phyloP scores from a whole-genome alignment of 352 stramenopile genomes.

The Globisporangium nodosum region DNA sequence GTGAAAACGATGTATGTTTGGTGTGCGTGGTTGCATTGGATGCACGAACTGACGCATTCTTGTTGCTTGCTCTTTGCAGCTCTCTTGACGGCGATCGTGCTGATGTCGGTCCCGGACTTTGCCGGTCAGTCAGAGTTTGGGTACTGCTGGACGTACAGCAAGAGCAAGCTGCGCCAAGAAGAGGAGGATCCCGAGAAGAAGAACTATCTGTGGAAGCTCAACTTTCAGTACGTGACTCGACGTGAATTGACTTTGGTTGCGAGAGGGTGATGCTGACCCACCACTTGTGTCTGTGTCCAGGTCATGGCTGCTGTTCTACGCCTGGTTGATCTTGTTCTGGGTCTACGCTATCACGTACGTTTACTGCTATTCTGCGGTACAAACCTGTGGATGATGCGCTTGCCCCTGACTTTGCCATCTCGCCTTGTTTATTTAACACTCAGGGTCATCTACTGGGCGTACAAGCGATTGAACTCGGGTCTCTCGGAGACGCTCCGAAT shows the following conservation, averaged over 20 bases:
- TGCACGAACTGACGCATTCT: neutral
- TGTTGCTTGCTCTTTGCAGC: conserved; percentile 15
- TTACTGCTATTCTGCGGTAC: neutral
- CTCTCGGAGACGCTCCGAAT: conserved; percentile 82
- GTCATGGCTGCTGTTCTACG: conserved; percentile 84
- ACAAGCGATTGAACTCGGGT: conserved; percentile 70
- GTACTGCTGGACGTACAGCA: conserved; percentile 80
- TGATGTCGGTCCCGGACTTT: conserved; percentile 70
- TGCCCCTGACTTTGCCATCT: conserved; percentile 9
- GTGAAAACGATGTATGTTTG: conserved; percentile 17
- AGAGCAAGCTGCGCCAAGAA: conserved; percentile 39
- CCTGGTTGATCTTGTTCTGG: conserved; percentile 85
- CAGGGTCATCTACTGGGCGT: conserved; percentile 83
- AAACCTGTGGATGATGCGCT: neutral
- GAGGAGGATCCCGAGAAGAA: conserved; percentile 23
- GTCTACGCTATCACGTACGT: conserved; percentile 75
- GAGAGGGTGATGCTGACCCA: neutral
- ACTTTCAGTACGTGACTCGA: conserved; percentile 63
- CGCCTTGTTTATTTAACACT: neutral
- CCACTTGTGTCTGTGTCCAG: conserved; percentile 16
- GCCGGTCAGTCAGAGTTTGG: conserved; percentile 74
- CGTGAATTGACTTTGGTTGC: neutral
- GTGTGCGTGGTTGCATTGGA: neutral
- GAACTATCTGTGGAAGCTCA: conserved; percentile 78
- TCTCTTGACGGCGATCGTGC: conserved; percentile 56